phyloP scores from a whole-genome alignment of 2,329 filamentous ascomycete species.

The Talaromyces atroroseus region DNA sequence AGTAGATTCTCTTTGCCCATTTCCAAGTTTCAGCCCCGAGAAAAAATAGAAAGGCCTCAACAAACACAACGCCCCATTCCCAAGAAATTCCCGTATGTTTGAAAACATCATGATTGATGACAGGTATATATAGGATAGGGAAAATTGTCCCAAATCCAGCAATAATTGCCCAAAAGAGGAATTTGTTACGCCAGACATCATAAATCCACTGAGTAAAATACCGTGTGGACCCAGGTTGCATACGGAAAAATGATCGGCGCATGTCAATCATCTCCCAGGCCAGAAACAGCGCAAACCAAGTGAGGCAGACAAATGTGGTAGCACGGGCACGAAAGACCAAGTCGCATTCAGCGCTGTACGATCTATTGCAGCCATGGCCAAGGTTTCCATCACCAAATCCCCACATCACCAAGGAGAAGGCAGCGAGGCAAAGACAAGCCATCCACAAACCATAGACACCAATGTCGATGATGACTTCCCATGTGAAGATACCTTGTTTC shows the following conservation, averaged over 20 bases:
- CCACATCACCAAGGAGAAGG: slow-evolving; percentile 35
- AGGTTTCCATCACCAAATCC: slow-evolving; percentile 40
- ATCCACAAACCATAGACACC: slow-evolving; percentile 42
- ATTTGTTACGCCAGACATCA: slow-evolving; percentile 62
- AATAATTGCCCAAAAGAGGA: slow-evolving; percentile 62
- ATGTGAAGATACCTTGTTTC: slow-evolving; percentile 32
- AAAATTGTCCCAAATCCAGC: slow-evolving; percentile 54
- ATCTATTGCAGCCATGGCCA: slow-evolving; percentile 50
- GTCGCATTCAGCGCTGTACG: slow-evolving; percentile 45
- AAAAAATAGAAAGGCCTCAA: slow-evolving; percentile 58
- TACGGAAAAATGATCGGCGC: slow-evolving; percentile 62
- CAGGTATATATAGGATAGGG: slow-evolving; percentile 62
- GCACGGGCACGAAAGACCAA: slow-evolving; percentile 63
- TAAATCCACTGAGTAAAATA: slow-evolving; percentile 62
- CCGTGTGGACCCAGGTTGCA: slow-evolving; percentile 38
- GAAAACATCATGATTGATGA: slow-evolving; percentile 60
- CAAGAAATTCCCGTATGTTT: slow-evolving; percentile 60
- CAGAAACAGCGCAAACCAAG: slow-evolving; percentile 67
- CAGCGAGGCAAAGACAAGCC: slow-evolving; percentile 37
- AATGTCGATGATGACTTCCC: slow-evolving; percentile 36
- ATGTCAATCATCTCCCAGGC: slow-evolving; percentile 75
- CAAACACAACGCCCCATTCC: slow-evolving; percentile 66
- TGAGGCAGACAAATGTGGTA: slow-evolving; percentile 69
- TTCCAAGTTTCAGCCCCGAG: slow-evolving; percentile 62
- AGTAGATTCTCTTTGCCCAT: slow-evolving; percentile 55